Conservation (phyloP, 495 filamentous ascomycete species). For the Neurospora intermedia region DNA sequence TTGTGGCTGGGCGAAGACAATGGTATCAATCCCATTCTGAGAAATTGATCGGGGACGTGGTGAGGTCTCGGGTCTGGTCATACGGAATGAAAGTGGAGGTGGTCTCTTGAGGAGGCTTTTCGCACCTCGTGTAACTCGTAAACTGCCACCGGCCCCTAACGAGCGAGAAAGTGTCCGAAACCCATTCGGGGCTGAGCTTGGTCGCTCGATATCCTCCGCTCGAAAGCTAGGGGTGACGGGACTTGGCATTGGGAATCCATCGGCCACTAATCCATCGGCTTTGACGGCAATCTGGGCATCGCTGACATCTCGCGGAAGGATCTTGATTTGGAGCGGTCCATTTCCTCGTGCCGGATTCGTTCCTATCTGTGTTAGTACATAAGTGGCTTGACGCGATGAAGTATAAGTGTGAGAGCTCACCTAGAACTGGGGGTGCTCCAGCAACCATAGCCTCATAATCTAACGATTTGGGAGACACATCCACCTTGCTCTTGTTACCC, state of each 20-base stretch:
- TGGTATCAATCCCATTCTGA: constrained; percentile 6
- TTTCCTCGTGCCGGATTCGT: constrained; percentile 23
- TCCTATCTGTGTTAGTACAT: constrained; percentile 19
- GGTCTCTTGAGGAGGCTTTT: constrained; percentile 5
- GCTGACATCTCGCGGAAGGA: constrained; percentile 19
- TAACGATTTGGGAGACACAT: constrained; percentile 17
- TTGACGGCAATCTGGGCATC: constrained; percentile 9
- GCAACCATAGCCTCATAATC: constrained; percentile 21
- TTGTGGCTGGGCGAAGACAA: constrained; percentile 5
- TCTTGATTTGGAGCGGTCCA: constrained; percentile 17
- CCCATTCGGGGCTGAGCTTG: constrained; percentile 29
- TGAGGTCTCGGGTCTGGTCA: constrained; percentile 2
- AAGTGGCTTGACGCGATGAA: constrained; percentile 13
- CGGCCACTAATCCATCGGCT: not conserved
- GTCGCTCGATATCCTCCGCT: constrained; percentile 18
- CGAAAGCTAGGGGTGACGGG: constrained; percentile 21
- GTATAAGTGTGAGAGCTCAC: constrained; percentile 21
- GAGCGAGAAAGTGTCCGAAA: not conserved
- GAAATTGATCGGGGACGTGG: constrained; percentile 7
- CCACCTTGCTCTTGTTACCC: constrained; percentile 11
- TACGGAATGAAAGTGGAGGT: constrained; percentile 22
- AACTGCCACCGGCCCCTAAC: not conserved
- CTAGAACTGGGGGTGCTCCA: constrained; percentile 20
- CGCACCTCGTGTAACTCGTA: constrained; percentile 1
- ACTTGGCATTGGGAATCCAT: not conserved